phyloP scores from a whole-genome alignment of 306 rosid genomes.

The Cucumis melo region DNA sequence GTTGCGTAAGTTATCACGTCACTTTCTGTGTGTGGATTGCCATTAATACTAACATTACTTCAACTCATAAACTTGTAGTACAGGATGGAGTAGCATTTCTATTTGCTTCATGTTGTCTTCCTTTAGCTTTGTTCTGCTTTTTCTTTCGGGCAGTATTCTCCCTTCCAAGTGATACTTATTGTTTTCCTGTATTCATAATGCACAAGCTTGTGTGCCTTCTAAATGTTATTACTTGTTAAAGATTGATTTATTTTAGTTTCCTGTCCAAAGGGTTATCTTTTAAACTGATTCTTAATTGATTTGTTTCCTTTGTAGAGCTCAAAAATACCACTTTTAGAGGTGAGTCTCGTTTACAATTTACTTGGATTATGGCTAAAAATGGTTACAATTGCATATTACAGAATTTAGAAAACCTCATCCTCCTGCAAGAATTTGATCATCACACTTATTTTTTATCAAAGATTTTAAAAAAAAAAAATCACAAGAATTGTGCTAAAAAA shows the following conservation, averaged over 20 bases:
- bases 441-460: not conserved
- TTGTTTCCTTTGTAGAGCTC: conserved; percentile 1
- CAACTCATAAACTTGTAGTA: not conserved
- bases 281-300: not conserved
- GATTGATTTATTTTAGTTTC: not conserved
- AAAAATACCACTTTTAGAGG: conserved; percentile 2
- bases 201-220: not conserved
- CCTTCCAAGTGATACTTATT: not conserved
- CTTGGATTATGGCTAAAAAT: not conserved
- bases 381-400: not conserved
- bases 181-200: not conserved
- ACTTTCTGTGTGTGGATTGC: not conserved
- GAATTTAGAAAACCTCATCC: not conserved
- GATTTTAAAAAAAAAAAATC: not conserved
- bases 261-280: not conserved
- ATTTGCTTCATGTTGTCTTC: not conserved
- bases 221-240: not conserved
- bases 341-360: not conserved
- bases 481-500: not conserved
- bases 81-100: not conserved
- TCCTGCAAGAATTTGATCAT: not conserved
- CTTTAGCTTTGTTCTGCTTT: not conserved
- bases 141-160: not conserved
- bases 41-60: not conserved
- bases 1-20: not conserved